Base-by-base conservation (phyloP, 306 rosid species). In the Dryas drummondii region DNA sequence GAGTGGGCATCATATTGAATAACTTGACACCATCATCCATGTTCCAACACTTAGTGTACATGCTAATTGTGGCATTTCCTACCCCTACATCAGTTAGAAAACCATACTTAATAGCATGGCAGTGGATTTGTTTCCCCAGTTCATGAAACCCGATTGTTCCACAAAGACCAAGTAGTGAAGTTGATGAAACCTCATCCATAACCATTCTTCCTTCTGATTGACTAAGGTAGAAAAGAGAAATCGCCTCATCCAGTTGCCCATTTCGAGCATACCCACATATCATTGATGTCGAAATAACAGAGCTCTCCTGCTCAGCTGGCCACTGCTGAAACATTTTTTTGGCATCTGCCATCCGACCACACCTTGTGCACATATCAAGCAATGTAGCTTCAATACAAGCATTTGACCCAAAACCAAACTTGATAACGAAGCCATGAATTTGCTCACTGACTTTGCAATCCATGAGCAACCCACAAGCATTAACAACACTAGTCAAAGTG, bases 1-100 rank as follows among this genome's bases (percentile, higher is more conserved):
- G 79, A 19, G 11, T 71, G 56, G 86, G 58, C 90, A 94, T 91
- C 63, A 73, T 41, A 56, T 72, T 26, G 71, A 91, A 90, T 74
- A 79, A 74, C 69, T 74, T 78, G 73, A 80, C 69, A 14, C 91
- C 96, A 69, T 87, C 90, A 27, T 90, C 92, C 85, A 84, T 80
- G 82, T 81, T 88, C 88, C 93, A 88, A 66, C 96, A 94, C 87
- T 94, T 90, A 11, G 84, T 85, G 72, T 94, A 94, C 98, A 94
- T 94, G 85, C 91, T 81, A 46, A 90, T 76, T 56, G 85, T 59
- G 48, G 94, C 93, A 86, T 91, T 94, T 75, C 90, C 97, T 2
- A 90, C 91, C 71, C 82, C 84, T 65, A 85, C 19, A 82, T 91
- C 86, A 75, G 85, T 68, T 49, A 82, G 71, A 66, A 84, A 84